Evolutionary conservation across 2,329 filamentous ascomycete genomes (phyloP), one percentile per base, ranked within the genome.

Genomic region (Talaromyces sp.): DNA sequence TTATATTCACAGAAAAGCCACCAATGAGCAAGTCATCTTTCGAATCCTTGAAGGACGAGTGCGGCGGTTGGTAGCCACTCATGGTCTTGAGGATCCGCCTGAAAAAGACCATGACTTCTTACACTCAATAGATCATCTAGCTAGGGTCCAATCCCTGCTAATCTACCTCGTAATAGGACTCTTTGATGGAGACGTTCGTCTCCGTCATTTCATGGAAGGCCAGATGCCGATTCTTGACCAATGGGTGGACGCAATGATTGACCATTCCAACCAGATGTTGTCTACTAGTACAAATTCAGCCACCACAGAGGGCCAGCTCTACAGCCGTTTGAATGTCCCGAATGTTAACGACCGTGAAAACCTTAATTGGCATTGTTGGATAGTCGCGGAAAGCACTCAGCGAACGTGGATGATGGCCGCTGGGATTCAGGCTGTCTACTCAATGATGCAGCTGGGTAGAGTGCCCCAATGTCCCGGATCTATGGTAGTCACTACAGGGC

Each of bases 371-470:
- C 45, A 60, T 43, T 60, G 41, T 22, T 60, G 58, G 58, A 37
- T 60, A 60, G 22, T 60, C 41, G 27, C 58, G 14, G 58, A 60
- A 49, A 60, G 58, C n/a, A 60, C 45, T 14, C 58, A 60, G 31
- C 58, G 58, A 16, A 60, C 58, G 58, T 60, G 58, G 58, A 60
- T 60, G 58, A 37, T 60, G 27, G 58, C 43, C n/a, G 10, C 58
- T 10, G 58, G 43, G 6, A 37, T 60, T 49, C 41, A 60, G 11
- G 41, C 58, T 33, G 41, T 60, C 22, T 60, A 60, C n/a, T 47
- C 45, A 22, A 49, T 60, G 27, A 49, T 60, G 58, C 58, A 49
- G n/a, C n/a, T 16, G 33, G 39, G 24, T 14, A 33, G 22, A n/a
- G 10, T n/a, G 5, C 31, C 37, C 2, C 41, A 10, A 7, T 60